These are phyloP conservation scores for Thuja plicata DNA, from an alignment of 83 land plant species.

Conservation along the genomic window DNA sequence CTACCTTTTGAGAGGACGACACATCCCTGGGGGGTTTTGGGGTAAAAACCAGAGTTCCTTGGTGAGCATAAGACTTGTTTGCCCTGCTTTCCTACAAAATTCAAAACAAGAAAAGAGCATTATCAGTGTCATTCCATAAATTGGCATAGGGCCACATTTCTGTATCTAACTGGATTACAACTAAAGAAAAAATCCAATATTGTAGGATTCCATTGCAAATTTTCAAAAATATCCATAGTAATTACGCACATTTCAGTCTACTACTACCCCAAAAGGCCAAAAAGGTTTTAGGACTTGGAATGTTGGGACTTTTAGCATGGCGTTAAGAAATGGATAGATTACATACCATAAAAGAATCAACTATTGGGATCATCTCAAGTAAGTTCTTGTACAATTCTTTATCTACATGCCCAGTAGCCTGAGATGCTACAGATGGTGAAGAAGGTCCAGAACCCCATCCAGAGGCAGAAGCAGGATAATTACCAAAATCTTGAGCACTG, in stretches of 20 bases:
- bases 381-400: background rate
- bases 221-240: no score
- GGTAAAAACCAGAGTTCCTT: constrained; percentile 5
- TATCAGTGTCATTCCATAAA: background rate
- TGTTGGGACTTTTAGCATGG: background rate
- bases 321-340: background rate
- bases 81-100: constrained; percentile 7
- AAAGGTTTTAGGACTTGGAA: background rate
- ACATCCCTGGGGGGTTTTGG: constrained; percentile 3
- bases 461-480: background rate
- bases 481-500: constrained; percentile 5
- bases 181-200: background rate
- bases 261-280: background rate
- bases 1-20: constrained; percentile 7
- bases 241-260: background rate
- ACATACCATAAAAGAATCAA: constrained; percentile 9
- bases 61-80: constrained; percentile 3
- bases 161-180: background rate
- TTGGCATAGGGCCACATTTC: background rate
- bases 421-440: background rate
- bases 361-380: background rate
- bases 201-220: background rate
- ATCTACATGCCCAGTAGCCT: background rate
- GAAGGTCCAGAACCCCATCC: constrained; percentile 4
- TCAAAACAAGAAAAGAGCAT: background rate